Percentiles rank a stretch among this genome's conserved stretches.
Conservation (phyloP, 2,329 filamentous ascomycete genomes). For the Sclerotinia trifoliorum region DNA sequence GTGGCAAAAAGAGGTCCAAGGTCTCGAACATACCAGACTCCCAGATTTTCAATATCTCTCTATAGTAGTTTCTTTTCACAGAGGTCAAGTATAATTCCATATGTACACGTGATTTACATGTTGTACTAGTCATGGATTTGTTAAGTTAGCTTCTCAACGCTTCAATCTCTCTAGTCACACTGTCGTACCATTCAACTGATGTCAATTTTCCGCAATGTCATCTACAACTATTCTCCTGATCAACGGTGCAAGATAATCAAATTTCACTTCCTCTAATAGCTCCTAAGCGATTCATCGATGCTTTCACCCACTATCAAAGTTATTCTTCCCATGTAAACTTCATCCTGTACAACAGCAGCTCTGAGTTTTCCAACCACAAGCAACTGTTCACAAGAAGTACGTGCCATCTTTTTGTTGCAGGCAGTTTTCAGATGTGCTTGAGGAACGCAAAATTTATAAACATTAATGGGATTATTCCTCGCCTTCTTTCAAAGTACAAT, state of each 20-base stretch:
- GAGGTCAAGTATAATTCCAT: background rate
- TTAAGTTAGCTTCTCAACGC: background rate
- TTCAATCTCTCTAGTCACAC: no score
- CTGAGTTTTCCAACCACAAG: background rate
- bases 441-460: background rate
- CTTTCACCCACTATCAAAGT: background rate
- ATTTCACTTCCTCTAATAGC: background rate
- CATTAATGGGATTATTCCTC: background rate
- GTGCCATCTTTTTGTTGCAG: background rate
- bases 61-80: background rate
- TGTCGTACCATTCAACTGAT: background rate
- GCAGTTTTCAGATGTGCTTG: background rate
- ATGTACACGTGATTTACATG: background rate
- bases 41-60: background rate
- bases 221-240: background rate
- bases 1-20: background rate
- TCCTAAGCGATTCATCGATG: background rate
- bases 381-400: background rate
- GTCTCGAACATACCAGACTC: background rate
- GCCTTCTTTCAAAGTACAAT: no score
- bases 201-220: accelerated
- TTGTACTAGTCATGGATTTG: background rate
- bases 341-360: no score
- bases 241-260: background rate
- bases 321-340: background rate